Evolutionary conservation across 208 protist species (phyloP).

Genomic region (Trypanosoma caninum): DNA sequence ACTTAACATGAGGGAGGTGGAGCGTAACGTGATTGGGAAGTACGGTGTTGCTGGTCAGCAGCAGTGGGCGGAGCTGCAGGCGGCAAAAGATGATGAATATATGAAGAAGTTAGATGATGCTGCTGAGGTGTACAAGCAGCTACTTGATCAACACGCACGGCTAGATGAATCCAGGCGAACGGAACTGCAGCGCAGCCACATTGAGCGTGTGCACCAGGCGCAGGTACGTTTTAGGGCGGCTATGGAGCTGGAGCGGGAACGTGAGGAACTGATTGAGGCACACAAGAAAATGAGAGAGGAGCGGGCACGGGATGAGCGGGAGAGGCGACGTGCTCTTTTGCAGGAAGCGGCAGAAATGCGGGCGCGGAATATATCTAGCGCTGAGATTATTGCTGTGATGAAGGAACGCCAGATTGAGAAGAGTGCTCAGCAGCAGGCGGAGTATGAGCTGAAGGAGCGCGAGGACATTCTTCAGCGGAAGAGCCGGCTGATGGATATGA

Average conservation of each 20-base stretch:
- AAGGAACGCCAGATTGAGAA: constrained; percentile 54
- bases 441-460: constrained; percentile 66
- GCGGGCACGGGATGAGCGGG: constrained; percentile 33
- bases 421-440: constrained; percentile 57
- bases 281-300: constrained; percentile 66
- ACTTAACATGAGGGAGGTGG: constrained; percentile 72
- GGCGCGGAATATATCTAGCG: constrained; percentile 38
- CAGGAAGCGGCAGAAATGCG: constrained; percentile 62
- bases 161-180: constrained; percentile 73
- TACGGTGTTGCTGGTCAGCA: constrained; percentile 78
- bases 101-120: constrained; percentile 71
- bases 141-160: constrained; percentile 63
- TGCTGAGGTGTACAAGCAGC: constrained; percentile 68
- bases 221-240: constrained; percentile 84
- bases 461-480: constrained; percentile 51
- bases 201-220: constrained; percentile 74
- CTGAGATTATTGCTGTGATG: constrained; percentile 34
- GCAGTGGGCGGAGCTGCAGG: constrained; percentile 86
- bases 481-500: constrained; percentile 50
- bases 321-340: constrained; percentile 42
- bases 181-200: constrained; percentile 53
- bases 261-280: constrained; percentile 69
- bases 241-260: constrained; percentile 80
- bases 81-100: constrained; percentile 78
- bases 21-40: constrained; percentile 59